Percentiles rank a stretch among this genome's conserved stretches.
Evolutionary conservation across 1,284 basidiomycete genomes (phyloP).

Genomic region (Apiotrichum brassicae): DNA sequence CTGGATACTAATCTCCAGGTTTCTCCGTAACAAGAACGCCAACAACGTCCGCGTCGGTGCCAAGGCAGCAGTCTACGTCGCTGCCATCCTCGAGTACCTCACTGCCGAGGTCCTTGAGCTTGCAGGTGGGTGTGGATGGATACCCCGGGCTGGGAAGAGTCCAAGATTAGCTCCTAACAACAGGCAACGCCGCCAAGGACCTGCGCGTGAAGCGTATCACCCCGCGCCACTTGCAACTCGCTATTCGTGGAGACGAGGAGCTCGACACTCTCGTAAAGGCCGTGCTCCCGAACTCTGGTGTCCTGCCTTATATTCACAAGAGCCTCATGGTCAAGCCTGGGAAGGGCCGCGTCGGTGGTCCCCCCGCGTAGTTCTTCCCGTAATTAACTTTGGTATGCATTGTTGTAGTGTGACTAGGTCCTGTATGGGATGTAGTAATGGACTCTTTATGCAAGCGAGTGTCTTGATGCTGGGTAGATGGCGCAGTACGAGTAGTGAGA

Average conservation of each 20-base stretch:
- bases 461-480: too few species aligned
- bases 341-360: conserved; percentile 23
- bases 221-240: conserved; percentile 60
- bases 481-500: too few species aligned
- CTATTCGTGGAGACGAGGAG: conserved; percentile 88
- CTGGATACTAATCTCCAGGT: conserved; percentile 51
- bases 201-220: conserved; percentile 94
- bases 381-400: too few species aligned
- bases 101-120: conserved; percentile 50
- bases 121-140: conserved; percentile 31
- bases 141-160: too few species aligned
- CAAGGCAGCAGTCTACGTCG: conserved; percentile 49
- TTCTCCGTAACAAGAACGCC: conserved; percentile 85
- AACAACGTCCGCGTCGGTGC: conserved; percentile 63
- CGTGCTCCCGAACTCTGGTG: conserved; percentile 56
- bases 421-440: too few species aligned
- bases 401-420: too few species aligned
- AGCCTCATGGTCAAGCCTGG: conserved; percentile 25
- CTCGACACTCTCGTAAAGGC: conserved; percentile 49
- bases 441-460: too few species aligned
- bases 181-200: conserved; percentile 95
- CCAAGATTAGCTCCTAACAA: too few species aligned
- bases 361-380: too few species aligned
- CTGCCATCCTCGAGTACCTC: conserved; percentile 49
- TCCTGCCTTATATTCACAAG: conserved; percentile 94